These are phyloP conservation scores for Taphrina confusa DNA, from an alignment of 1,139 yeast genomes.

Conservation along the genomic window DNA sequence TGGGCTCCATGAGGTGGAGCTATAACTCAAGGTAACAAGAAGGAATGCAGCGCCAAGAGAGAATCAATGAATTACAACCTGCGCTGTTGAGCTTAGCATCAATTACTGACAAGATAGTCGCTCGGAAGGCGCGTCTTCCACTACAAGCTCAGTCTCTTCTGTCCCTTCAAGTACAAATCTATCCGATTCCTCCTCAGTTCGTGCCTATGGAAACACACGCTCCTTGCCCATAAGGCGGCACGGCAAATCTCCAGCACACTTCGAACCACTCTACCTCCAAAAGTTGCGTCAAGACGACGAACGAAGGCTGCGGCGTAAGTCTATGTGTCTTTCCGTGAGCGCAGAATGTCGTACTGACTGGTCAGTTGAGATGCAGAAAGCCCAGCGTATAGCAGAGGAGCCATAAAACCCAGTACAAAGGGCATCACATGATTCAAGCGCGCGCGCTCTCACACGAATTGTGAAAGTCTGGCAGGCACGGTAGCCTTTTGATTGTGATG, in stretches of 20 bases:
- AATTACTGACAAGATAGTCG: constrained; percentile 17
- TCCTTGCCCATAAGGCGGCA: constrained; percentile 17
- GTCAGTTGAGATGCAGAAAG: constrained; percentile 17
- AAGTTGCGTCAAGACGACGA: constrained; percentile 32
- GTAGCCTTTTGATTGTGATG: no score
- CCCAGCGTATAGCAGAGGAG: constrained; percentile 23
- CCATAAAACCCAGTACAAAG: no score
- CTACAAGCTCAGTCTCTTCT: constrained; percentile 31
- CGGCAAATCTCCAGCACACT: constrained; percentile 28
- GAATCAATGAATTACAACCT: no score
- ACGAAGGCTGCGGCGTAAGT: constrained; percentile 15
- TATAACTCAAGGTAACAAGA: constrained; percentile 31
- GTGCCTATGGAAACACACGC: constrained; percentile 12
- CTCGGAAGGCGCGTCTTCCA: constrained; percentile 28
- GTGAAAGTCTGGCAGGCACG: no score
- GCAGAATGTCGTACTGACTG: not conserved
- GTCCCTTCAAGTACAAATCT: constrained; percentile 25
- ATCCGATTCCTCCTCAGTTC: constrained; percentile 21
- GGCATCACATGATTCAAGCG: no score
- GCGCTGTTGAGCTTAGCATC: not conserved
- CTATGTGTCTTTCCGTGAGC: not conserved
- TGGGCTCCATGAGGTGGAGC: constrained; percentile 32
- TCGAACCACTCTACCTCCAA: constrained; percentile 31
- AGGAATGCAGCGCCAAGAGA: no score
- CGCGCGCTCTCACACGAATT: no score